Base-by-base conservation (phyloP, 345 rosid species). In the Physaria fendleri region DNA sequence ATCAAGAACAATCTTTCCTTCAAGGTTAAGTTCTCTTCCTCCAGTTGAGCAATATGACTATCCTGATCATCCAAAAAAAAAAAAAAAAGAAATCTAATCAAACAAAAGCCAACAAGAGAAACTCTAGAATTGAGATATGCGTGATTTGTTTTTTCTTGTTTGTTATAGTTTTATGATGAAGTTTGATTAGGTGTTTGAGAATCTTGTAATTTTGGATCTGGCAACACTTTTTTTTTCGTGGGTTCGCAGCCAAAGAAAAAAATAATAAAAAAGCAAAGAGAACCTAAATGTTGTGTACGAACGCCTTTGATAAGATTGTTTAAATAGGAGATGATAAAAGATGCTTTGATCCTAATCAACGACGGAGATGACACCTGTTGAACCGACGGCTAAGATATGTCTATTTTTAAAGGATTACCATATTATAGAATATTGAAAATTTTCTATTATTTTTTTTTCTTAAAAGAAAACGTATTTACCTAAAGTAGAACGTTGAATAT, bases 21-120 rank as follows among this genome's bases (percentile, higher is more conserved):
- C 72, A 94, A 60, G 0, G 92, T 87, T 61, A 94, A 76, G 43
- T 94, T 94, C 83, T 94, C 99, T 56, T 94, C 99, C 68, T 90
- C 99, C 44, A 94, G 50, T 21, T 85, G 90, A 0, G 90, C 88
- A 59, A 90, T 94, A 55, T 94, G 99, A 34, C 85, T 74, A 68
- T 90, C 96, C 65, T 90, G 97, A 82, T 94, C 97, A 75, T 90
- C 95, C 56, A 27, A 52, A 51, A 22, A n/a, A 29, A 16, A 14
- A n/a, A 7, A 64, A 17, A 20, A 14, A 3, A 33, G 3, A 16
- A 15, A n/a, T n/a, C 37, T 15, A 32, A 22, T 32, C 38, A 35
- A 68, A n/a, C n/a, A n/a, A n/a, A n/a, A n/a, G n/a, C n/a, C n/a
- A 51, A 10, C 20, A 52, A 45, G 48, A 43, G 25, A 51, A 44